Evolutionary conservation across 352 stramenopile genomes (phyloP), one percentile per base, ranked within the genome.

Genomic region (Phytophthora podocarpi): DNA sequence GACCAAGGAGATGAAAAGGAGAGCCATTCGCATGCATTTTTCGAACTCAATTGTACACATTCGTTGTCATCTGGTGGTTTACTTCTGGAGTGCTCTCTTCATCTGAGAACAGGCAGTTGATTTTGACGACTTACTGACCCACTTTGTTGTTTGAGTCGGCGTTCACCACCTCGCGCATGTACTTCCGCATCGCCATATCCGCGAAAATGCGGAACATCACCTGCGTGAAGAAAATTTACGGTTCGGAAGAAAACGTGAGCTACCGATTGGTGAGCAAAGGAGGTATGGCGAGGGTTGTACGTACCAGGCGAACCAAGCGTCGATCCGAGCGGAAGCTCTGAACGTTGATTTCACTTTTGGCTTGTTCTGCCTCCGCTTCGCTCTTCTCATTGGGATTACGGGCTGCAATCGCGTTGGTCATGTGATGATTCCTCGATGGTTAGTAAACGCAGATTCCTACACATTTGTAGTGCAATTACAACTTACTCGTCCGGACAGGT

Each of bases 311-410:
- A 53, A 91, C 53, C 18, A 95, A 73, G 8, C 85, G 83, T 15
- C 85, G 77, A 42, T 95, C 85, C 8, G 83, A 91, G 15, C 84
- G 83, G 43, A 95, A 95, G 40, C 85, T 95, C 67, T 94, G 82
- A 24, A 88, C 80, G 39, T 91, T 89, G 15, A 58, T 73, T 31
- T 85, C 82, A 32, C 79, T 89, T 42, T 91, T 78, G 1, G 70
- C 67, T 39, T 82, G 74, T 32, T 91, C 78, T 1, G 69, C 70
- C 26, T 91, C 77, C 0, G 72, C 78, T 27, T 76, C 63, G 20
- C 72, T 85, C 46, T 82, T 89, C 13, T 91, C 77, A 35, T 45
- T 54, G 0, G 76, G 61, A 35, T 79, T 69, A 27, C 70, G 71
- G 5, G 67, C 80, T 90, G 35, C 35, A 30, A 35, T 37, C 27